phyloP scores from a whole-genome alignment of 441 rosid genomes.

The Populus trichocarpa region DNA sequence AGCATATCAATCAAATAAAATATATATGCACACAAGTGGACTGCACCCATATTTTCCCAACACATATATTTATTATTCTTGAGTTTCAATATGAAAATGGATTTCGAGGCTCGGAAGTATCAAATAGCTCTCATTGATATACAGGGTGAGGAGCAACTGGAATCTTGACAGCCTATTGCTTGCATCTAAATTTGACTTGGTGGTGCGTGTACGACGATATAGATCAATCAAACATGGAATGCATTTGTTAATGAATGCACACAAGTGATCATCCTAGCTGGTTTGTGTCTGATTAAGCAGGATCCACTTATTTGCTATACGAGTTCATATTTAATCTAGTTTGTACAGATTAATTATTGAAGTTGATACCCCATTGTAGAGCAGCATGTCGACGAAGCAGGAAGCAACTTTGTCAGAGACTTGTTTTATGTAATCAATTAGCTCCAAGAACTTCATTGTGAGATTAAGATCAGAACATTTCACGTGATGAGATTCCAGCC shows the following conservation, averaged over 20 bases:
- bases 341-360: background rate
- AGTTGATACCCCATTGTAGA: background rate
- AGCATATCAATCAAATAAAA: too few relatives aligned
- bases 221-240: too few relatives aligned
- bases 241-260: too few relatives aligned
- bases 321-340: background rate
- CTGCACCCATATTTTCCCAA: too few relatives aligned
- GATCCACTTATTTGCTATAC: background rate
- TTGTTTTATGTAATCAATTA: background rate
- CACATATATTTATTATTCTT: too few relatives aligned
- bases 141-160: background rate
- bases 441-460: background rate
- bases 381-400: background rate
- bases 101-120: background rate
- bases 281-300: background rate
- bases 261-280: background rate
- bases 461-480: too few relatives aligned
- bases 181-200: background rate
- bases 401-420: background rate
- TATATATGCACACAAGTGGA: too few relatives aligned
- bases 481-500: too few relatives aligned
- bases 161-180: background rate
- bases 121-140: background rate
- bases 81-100: background rate
- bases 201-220: too few relatives aligned